phyloP scores from a whole-genome alignment of 305 asterid species.

The Solanum hybrid region DNA sequence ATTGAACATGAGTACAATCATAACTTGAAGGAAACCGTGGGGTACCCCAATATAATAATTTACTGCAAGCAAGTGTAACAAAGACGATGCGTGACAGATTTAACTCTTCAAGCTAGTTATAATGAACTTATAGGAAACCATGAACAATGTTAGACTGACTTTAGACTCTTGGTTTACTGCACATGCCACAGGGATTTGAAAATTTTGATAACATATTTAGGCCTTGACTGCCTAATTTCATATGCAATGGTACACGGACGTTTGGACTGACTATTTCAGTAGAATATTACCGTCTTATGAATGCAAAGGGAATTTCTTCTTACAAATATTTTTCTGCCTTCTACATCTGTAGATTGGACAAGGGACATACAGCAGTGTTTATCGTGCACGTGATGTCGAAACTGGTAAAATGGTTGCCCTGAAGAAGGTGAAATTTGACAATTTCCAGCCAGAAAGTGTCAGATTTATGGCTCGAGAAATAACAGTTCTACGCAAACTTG shows the following conservation, averaged over 20 bases:
- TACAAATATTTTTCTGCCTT: background rate
- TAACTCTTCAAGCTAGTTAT: background rate
- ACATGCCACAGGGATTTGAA: background rate
- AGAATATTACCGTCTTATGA: background rate
- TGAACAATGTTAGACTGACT: background rate
- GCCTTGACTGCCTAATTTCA: background rate
- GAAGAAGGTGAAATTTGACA: constrained; percentile 16
- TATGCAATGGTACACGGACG: background rate
- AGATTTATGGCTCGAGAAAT: constrained; percentile 67
- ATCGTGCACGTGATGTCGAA: constrained; percentile 13
- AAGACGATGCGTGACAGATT: background rate
- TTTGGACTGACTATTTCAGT: background rate
- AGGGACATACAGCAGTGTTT: constrained; percentile 21
- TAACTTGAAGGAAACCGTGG: background rate
- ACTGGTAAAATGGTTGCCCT: constrained; percentile 15
- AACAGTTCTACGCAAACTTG: constrained; percentile 43
- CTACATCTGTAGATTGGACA: constrained; percentile 16
- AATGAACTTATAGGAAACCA: background rate
- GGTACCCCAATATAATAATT: background rate
- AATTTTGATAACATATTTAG: background rate
- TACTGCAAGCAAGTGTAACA: background rate
- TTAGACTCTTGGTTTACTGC: background rate
- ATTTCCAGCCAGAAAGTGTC: constrained; percentile 40
- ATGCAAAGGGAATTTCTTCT: background rate
- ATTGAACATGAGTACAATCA: background rate